phyloP scores from a whole-genome alignment of 208 protist genomes.

The Crithidia sp. region DNA sequence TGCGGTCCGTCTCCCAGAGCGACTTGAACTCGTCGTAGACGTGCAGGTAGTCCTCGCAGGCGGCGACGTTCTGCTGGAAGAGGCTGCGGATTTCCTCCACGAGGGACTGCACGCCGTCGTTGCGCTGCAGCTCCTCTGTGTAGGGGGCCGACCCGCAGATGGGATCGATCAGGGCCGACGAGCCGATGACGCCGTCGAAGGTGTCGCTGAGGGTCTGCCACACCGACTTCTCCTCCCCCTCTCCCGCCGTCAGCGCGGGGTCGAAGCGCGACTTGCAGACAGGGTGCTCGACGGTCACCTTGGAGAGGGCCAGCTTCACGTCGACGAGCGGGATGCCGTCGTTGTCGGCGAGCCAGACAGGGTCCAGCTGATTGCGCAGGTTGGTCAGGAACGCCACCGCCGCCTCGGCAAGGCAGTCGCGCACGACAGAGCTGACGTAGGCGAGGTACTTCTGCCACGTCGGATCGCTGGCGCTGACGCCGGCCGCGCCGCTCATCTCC shows the following conservation, averaged over 20 bases:
- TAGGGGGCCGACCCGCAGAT: conserved; percentile 53
- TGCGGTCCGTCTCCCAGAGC: conserved; percentile 93
- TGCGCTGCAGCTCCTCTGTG: conserved; percentile 58
- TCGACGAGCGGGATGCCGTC: conserved; percentile 93
- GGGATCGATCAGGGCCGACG: conserved; percentile 64
- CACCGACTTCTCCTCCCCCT: conserved; percentile 48
- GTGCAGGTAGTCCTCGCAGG: conserved; percentile 84
- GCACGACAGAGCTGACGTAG: conserved; percentile 90
- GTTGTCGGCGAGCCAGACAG: conserved; percentile 86
- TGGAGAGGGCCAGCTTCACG: conserved; percentile 89
- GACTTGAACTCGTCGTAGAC: conserved; percentile 90
- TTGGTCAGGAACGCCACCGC: conserved; percentile 81
- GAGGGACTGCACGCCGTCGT: conserved; percentile 65
- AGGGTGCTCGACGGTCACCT: conserved; percentile 47
- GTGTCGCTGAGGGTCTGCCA: conserved; percentile 61
- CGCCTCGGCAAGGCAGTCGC: conserved; percentile 69
- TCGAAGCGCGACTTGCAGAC: conserved; percentile 77
- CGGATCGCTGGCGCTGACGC: conserved; percentile 42
- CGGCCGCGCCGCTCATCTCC: conserved; percentile 37
- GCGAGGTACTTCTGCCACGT: conserved; percentile 91
- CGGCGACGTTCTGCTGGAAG: conserved; percentile 74
- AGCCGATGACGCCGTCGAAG: conserved; percentile 72
- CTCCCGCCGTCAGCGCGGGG: conserved; percentile 48
- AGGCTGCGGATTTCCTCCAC: conserved; percentile 74
- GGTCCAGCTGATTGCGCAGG: conserved; percentile 88